Base-by-base conservation (phyloP, 2,329 filamentous ascomycete genomes). In the Cordyceps militaris region DNA sequence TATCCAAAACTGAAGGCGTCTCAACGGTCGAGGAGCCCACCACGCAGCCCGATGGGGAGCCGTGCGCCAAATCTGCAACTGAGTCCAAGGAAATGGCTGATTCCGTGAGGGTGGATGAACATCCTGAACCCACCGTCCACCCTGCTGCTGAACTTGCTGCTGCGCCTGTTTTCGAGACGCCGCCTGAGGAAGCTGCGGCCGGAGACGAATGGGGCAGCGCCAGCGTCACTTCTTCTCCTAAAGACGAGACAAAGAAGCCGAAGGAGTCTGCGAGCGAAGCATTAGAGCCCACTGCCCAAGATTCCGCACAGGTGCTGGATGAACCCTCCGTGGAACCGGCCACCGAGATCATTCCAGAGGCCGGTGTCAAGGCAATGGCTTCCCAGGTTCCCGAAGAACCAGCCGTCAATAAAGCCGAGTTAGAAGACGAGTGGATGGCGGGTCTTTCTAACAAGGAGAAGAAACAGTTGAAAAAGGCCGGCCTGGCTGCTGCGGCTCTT, bases 211-310 rank as follows among this genome's bases (percentile, higher is more conserved):
- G 28, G 48, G 26, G 30, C 11, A 16, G 19, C 26, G 26, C 43
- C 23, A 26, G 19, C 3, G 46, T 11, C 11, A 16, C 16, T 2
- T 6, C 10, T 6, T 24, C 40, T 46, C 59, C 59, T n/a, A 66
- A 65, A 58, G 69, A 68, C 42, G 64, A 63, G 49, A 70, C 70
- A 57, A 71, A 69, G 56, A 66, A 68, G 58, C 68, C 65, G 58
- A 70, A 67, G 57, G 69, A 64, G 38, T 58, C 60, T 23, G 49
- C 53, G 28, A 46, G 44, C 16, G 52, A 60, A 46, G 51, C 54
- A 8, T n/a, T 40, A 1, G 52, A 47, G 11, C 30, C 43, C 8
- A 32, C 21, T 11, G 16, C 16, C 5, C 42, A 47, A 16, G 10
- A 7, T 28, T 9, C 52, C 10, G 3, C 30, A 26, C n/a, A 54